Evolutionary conservation across 345 rosid species (phyloP).

Genomic region (Eucalyptus curtisii): DNA sequence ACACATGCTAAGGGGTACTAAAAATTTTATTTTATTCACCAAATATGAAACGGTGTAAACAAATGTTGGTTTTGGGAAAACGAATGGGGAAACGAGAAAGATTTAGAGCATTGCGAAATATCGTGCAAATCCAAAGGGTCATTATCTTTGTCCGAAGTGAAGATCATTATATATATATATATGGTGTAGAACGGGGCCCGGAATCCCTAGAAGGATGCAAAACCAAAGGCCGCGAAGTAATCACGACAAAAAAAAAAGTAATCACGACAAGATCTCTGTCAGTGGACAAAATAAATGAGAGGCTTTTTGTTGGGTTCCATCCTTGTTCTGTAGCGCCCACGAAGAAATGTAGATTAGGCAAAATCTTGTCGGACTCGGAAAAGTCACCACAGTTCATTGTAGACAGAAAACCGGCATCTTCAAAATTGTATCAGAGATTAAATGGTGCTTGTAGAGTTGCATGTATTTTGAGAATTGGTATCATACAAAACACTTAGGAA

Average conservation of each 20-base stretch:
- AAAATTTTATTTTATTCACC: background rate
- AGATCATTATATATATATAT: background rate
- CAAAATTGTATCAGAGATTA: background rate
- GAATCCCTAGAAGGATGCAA: background rate
- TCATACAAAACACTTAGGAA: fast-evolving
- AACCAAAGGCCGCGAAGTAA: background rate
- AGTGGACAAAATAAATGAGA: background rate
- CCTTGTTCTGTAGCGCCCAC: background rate
- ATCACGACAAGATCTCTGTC: background rate
- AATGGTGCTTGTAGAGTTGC: background rate
- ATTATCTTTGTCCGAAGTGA: background rate
- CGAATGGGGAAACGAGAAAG: background rate
- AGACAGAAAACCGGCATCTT: background rate
- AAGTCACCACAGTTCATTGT: background rate
- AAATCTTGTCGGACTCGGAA: background rate
- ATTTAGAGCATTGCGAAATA: background rate
- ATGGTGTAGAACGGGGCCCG: background rate
- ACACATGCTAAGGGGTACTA: background rate
- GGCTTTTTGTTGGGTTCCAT: background rate
- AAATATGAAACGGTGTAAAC: background rate
- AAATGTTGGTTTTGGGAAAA: background rate
- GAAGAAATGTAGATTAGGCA: background rate
- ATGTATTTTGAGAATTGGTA: too few species aligned
- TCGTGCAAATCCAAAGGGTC: background rate
- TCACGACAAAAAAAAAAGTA: background rate